These are phyloP conservation scores for Rhizopus arrhizus DNA, from an alignment of 371 early-diverging fungal species.

Conservation along the genomic window DNA sequence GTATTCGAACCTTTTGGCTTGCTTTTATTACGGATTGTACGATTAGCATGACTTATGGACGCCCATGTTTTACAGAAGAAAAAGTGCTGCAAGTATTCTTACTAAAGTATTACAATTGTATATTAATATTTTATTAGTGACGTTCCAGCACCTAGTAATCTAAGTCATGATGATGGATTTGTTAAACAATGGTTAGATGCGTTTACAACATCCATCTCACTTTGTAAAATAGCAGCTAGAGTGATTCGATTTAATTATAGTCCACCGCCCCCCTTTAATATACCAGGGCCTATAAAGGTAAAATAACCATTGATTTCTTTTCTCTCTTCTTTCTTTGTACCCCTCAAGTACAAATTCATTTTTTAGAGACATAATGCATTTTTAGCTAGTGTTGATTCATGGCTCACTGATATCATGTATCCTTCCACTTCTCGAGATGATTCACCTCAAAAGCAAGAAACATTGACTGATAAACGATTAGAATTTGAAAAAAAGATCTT, in stretches of 20 bases:
- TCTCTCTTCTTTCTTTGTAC: neutral
- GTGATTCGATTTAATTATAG: constrained; percentile 46
- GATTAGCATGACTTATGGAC: constrained; percentile 43
- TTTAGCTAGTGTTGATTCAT: constrained; percentile 29
- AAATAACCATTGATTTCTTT: neutral
- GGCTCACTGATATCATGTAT: constrained; percentile 27
- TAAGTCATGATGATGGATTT: constrained; percentile 22
- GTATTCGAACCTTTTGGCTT: constrained; percentile 48
- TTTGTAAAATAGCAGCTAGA: constrained; percentile 42
- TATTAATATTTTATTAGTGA: constrained; percentile 20
- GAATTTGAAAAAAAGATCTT: constrained; percentile 22
- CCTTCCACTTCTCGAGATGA: constrained; percentile 13
- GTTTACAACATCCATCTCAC: constrained; percentile 31
- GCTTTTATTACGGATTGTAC: constrained; percentile 44
- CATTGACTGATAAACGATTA: constrained; percentile 11
- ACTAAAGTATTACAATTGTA: neutral
- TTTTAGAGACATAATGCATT: constrained; percentile 30
- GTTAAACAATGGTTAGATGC: constrained; percentile 24
- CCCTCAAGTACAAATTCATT: neutral
- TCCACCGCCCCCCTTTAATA: constrained; percentile 35
- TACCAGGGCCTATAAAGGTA: constrained; percentile 40
- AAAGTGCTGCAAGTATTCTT: constrained; percentile 43
- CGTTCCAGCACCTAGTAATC: constrained; percentile 26
- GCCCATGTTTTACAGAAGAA: constrained; percentile 48
- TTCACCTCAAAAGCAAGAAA: neutral